Evolutionary conservation across 2,329 filamentous ascomycete genomes (phyloP), one percentile per base, ranked within the genome.

Genomic region (Saccharata proteae): DNA sequence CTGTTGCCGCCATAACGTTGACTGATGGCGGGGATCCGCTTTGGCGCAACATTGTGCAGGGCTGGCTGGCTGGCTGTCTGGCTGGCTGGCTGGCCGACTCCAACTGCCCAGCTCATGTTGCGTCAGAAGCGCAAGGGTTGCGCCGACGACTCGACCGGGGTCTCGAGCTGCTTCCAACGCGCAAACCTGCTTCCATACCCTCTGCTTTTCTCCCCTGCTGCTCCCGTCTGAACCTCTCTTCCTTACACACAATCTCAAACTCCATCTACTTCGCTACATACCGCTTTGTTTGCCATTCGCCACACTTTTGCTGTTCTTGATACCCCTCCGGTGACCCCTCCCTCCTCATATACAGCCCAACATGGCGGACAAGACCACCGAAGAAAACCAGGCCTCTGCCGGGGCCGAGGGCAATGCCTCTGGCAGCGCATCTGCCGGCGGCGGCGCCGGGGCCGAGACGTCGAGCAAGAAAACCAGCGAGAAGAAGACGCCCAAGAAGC

Each of bases 401-500:
- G 37, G 42, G 30, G 51, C 45, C 26, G 36, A 45, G 17, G 43
- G 41, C 15, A 26, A 40, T 16, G 37, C 34, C 12, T 28, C 41
- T 32, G 47, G 46, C 29, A 46, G 44, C 26, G 47, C 46, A n/a
- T 42, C 43, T 27, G 40, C 17, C 16, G 26, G 37, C 17, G 41
- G 41, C 10, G 21, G 34, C 21, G 14, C 29, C 18, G 40, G 39
- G 30, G 33, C 26, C 9, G 26, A 38, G 36, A 30, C 31, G 8
- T 30, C 42, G 40, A 43, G 38, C 44, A 39, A 44, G 41, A 54
- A 58, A 55, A 58, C 57, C 55, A 55, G 46, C 43, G 54, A 57
- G 43, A 65, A 61, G 49, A 61, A 58, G 45, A 57, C 59, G 37
- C 62, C 62, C 21, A 61, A 64, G 51, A 66, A 66, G 55, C 49